Evolutionary conservation across 1,284 basidiomycete genomes (phyloP).

Genomic region (Papiliotrema terrestris): DNA sequence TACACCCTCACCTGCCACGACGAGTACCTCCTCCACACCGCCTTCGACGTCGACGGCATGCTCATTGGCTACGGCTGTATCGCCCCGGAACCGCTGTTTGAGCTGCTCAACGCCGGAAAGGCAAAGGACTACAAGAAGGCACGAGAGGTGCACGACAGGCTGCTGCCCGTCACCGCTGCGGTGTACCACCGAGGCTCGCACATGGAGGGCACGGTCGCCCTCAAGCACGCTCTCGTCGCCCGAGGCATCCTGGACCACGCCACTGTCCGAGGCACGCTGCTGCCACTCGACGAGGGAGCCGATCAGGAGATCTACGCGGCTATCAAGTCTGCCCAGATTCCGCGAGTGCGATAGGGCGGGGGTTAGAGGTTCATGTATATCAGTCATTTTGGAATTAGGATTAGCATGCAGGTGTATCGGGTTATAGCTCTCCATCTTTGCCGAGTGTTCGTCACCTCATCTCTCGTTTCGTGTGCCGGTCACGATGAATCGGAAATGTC

Average conservation of each 20-base stretch:
- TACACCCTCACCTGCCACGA: constrained; percentile 12
- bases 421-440: neutral
- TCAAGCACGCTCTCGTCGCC: constrained; percentile 16
- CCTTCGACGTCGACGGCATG: constrained; percentile 16
- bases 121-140: constrained; percentile 10
- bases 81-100: constrained; percentile 13
- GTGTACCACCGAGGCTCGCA: constrained; percentile 20
- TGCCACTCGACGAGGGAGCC: constrained; percentile 14
- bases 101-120: constrained; percentile 14
- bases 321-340: constrained; percentile 7
- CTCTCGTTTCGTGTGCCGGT: too few species aligned
- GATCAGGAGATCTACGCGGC: constrained; percentile 14
- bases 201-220: constrained; percentile 21
- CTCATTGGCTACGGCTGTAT: constrained; percentile 19
- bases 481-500: too few species aligned
- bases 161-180: constrained; percentile 16
- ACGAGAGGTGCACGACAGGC: constrained; percentile 12
- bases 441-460: too few species aligned
- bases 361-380: too few species aligned
- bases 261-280: constrained; percentile 11
- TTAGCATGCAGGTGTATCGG: too few species aligned
- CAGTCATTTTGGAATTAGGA: too few species aligned
- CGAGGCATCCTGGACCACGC: constrained; percentile 16
- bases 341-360: neutral
- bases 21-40: constrained; percentile 19